A percentile compares a stretch with the other conserved stretches of the same genome.
Evolutionary conservation across 1,139 yeast species (phyloP).

Genomic region (Kodamaea plutei): DNA sequence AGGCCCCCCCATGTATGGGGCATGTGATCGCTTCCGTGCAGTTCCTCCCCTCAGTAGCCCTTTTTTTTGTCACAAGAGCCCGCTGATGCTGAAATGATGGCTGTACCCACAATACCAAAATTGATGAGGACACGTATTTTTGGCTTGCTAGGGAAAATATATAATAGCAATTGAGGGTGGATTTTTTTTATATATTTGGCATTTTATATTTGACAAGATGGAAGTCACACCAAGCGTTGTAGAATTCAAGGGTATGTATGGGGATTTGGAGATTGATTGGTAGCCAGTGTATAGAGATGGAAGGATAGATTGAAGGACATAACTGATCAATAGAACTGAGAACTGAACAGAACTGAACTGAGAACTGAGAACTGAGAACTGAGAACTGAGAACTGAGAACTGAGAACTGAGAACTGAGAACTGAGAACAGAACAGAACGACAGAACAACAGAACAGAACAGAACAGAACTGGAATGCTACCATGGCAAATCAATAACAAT

Average conservation of each 20-base stretch:
- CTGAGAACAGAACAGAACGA: no score
- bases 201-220: conserved; percentile 31
- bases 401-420: no score
- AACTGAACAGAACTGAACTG: background rate
- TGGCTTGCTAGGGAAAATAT: conserved; percentile 1
- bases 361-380: background rate
- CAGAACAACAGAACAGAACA: no score
- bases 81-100: background rate
- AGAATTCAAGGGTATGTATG: conserved; percentile 71
- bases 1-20: conserved; percentile 1
- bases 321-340: background rate
- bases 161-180: background rate
- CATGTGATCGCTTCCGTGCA: conserved; percentile 9
- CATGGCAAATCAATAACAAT: no score
- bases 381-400: background rate
- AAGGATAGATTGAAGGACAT: background rate
- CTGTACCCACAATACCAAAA: conserved; percentile 3
- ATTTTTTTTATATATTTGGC: conserved; percentile 2
- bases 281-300: background rate
- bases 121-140: conserved; percentile 11
- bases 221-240: conserved; percentile 56
- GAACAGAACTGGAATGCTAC: no score
- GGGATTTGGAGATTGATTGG: conserved; percentile 1
- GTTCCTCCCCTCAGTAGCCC: conserved; percentile 1
- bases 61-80: background rate